These are phyloP conservation scores for Penicillium dipodomyicola DNA, from an alignment of 495 filamentous ascomycete genomes.

Conservation along the genomic window DNA sequence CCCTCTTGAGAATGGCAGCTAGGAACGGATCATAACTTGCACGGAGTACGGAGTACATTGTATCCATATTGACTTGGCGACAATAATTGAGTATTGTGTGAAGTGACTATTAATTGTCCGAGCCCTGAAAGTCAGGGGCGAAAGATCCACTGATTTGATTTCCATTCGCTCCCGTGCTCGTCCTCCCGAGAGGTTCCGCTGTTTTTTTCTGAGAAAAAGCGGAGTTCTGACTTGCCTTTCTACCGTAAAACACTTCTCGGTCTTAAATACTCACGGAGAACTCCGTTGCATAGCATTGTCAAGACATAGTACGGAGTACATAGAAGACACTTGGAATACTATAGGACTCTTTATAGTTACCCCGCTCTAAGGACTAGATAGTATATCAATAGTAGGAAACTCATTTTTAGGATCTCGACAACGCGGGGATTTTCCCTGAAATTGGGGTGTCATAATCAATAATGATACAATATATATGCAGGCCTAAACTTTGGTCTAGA, in stretches of 20 bases:
- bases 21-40: neutral
- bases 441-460: neutral
- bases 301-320: no score
- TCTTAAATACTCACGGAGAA: neutral
- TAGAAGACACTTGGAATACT: no score
- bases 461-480: no score
- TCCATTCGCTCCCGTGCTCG: conserved; percentile 26
- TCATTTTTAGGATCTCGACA: neutral
- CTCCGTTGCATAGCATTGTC: neutral
- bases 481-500: neutral
- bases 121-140: neutral
- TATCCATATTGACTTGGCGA: neutral
- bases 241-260: neutral
- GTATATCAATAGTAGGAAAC: neutral
- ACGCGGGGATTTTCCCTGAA: neutral
- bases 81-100: neutral
- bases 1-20: neutral
- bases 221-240: conserved; percentile 22
- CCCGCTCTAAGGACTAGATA: neutral
- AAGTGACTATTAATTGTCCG: neutral
- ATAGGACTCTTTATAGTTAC: no score
- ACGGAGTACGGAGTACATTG: neutral
- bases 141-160: conserved; percentile 6
- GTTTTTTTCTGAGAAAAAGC: conserved; percentile 12
- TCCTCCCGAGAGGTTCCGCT: conserved; percentile 23